Evolutionary conservation across 345 rosid species (phyloP).

Genomic region (Rhodamnia rubescens): DNA sequence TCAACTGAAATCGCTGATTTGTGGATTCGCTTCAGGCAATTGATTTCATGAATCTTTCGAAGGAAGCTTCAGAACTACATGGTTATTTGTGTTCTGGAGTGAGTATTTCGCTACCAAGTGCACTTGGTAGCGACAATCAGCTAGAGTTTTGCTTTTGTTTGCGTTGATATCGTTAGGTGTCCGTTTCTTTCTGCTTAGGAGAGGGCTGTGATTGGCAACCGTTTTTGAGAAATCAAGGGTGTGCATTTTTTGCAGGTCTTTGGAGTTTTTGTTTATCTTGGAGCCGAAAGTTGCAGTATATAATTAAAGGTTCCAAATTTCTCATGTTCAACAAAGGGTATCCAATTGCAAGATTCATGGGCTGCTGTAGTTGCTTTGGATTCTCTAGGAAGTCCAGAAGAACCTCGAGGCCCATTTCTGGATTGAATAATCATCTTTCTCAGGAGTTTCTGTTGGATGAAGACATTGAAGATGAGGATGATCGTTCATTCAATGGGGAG

Average conservation of each 20-base stretch:
- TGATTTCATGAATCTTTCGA: not conserved
- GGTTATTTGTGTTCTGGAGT: not conserved
- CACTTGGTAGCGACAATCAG: not conserved
- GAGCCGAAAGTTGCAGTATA: not conserved
- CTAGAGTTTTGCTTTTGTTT: not conserved
- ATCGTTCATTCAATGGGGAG: slow-evolving; percentile 43
- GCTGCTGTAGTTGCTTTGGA: slow-evolving; percentile 95
- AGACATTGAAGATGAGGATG: slow-evolving; percentile 47
- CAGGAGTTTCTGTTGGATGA: slow-evolving; percentile 49
- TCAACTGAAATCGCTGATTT: not conserved
- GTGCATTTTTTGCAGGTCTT: slow-evolving; percentile 17
- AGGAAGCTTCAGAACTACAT: not conserved
- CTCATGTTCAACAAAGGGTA: slow-evolving; percentile 48
- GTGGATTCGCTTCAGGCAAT: not conserved
- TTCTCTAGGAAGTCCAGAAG: slow-evolving; percentile 17
- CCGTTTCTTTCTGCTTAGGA: not conserved
- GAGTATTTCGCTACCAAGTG: not conserved
- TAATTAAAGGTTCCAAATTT: slow-evolving; percentile 3
- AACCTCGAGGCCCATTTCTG: slow-evolving; percentile 15
- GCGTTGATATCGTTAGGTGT: not conserved
- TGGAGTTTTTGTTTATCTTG: not conserved
- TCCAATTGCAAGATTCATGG: slow-evolving; percentile 53
- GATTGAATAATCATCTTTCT: slow-evolving; percentile 27
- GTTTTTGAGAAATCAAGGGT: not conserved
- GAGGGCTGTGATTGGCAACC: not conserved